Evolutionary conservation across 768 basidiomycete species (phyloP).

Genomic region (Mycena galericulata): DNA sequence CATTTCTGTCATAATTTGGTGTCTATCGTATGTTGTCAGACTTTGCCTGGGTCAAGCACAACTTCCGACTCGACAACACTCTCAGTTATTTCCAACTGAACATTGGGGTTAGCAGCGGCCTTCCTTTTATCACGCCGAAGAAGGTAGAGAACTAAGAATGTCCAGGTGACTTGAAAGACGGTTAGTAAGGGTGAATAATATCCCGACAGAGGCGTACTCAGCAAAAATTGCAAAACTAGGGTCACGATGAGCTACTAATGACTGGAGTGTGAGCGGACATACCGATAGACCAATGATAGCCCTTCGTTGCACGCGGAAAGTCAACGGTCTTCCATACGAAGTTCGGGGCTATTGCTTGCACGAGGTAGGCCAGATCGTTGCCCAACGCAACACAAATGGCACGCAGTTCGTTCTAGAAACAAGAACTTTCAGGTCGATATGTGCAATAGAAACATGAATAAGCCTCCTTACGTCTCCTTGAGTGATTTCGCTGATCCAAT

Average conservation of each 20-base stretch:
- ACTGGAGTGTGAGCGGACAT: not conserved
- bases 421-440: no score
- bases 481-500: slow-evolving; percentile 37
- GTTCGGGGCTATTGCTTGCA: slow-evolving; percentile 37
- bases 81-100: no score
- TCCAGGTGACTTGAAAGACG: slow-evolving; percentile 27
- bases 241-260: not conserved
- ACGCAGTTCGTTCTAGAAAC: slow-evolving; percentile 31
- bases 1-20: not conserved
- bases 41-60: no score
- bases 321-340: slow-evolving; percentile 36
- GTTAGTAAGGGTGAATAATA: slow-evolving; percentile 7
- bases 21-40: no score
- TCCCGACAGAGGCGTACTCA: slow-evolving; percentile 9
- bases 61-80: no score
- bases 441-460: not conserved
- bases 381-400: slow-evolving; percentile 34
- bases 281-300: slow-evolving; percentile 35
- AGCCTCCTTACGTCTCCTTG: slow-evolving; percentile 18
- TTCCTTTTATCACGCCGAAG: slow-evolving; percentile 27
- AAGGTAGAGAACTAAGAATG: slow-evolving; percentile 20
- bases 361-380: slow-evolving; percentile 35
- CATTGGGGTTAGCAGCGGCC: not conserved
- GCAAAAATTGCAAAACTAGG: slow-evolving; percentile 23
- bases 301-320: slow-evolving; percentile 34